Base-by-base conservation (phyloP, 306 rosid genomes). In the Castanea sativa region DNA sequence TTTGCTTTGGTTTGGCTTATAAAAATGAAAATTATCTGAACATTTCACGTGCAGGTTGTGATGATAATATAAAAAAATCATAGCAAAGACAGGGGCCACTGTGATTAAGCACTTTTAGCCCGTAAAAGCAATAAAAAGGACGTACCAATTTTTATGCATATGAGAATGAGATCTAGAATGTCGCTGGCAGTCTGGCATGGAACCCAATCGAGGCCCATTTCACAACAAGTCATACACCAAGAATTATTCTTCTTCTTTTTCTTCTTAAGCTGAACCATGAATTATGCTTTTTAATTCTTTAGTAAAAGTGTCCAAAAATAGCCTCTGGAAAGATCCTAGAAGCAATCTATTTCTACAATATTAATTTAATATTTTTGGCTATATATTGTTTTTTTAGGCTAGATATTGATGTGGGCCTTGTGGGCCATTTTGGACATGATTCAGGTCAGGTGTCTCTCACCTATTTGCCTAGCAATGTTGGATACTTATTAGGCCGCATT, bases 31-130 rank as follows among this genome's bases (percentile, higher is more conserved):
- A 60, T 10, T 20, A 38, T 20, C 70, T 19, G 4, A 76, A 49
- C 77, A 65, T 76, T 73, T 67, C 82, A 43, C 73, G 23, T 43
- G 73, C 57, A 69, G 27, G 2, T 35, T 9, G 35, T 68, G 73
- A 64, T 68, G 73, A 64, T 33, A 43, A 57, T 60, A 9, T 23
- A 9, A 59, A 59, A 59, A 59, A 59, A 21, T 30, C n/a, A 12
- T 57, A 43, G 23, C 21, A 15, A 8, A 51, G 2, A 10, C 16
- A 38, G 19, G 7, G 74, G 76, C 25, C 71, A 30, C 16, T 35
- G 3, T n/a, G 4, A 35, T 68, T 27, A 13, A 25, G n/a, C 69
- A 65, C 43, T 65, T 49, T 65, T 18, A 32, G 71, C 23, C 71
- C 35, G 14, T 18, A 32, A 63, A 63, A 65, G 71, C 71, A 29